phyloP scores from a whole-genome alignment of 2,329 filamentous ascomycete genomes.

The Ceratocystis cubensis region DNA sequence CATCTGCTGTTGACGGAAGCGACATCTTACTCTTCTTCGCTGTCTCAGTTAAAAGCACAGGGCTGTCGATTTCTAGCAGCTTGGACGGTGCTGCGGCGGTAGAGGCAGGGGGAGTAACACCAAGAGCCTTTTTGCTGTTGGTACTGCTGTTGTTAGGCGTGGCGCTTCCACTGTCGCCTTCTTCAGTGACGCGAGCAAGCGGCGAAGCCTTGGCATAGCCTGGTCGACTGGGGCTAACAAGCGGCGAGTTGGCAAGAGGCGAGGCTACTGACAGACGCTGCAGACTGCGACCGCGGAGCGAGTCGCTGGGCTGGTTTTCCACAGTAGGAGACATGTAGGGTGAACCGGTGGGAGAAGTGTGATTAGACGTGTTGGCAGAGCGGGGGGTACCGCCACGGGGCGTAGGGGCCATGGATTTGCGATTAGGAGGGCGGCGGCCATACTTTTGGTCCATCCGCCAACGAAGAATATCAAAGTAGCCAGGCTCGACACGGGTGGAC shows the following conservation, averaged over 20 bases:
- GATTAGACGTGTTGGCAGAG: conserved; percentile 30
- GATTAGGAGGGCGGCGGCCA: conserved; percentile 50
- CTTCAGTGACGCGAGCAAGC: conserved; percentile 62
- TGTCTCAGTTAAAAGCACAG: conserved; percentile 27
- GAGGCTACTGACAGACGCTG: conserved; percentile 49
- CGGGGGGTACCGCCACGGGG: conserved; percentile 23
- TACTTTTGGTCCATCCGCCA: conserved; percentile 96
- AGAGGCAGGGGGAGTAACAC: conserved; percentile 31
- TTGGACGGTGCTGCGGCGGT: conserved; percentile 35
- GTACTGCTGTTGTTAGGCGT: neutral
- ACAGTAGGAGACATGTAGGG: conserved; percentile 57
- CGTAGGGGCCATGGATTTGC: conserved; percentile 39
- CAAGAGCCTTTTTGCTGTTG: conserved; percentile 23
- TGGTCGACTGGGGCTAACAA: conserved; percentile 52
- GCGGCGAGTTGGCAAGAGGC: conserved; percentile 36
- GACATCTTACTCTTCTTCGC: conserved; percentile 33
- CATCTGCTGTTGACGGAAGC: conserved; percentile 25
- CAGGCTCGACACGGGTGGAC: conserved; percentile 73
- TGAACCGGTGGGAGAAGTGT: conserved; percentile 32
- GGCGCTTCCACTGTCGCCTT: conserved; percentile 28
- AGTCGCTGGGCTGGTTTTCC: conserved; percentile 33
- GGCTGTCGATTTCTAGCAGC: conserved; percentile 45
- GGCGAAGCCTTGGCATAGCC: conserved; percentile 57
- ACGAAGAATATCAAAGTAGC: conserved; percentile 86
- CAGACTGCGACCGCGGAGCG: conserved; percentile 57